Conservation (phyloP, 1,284 basidiomycete genomes). For the Testicularia cyperi region DNA sequence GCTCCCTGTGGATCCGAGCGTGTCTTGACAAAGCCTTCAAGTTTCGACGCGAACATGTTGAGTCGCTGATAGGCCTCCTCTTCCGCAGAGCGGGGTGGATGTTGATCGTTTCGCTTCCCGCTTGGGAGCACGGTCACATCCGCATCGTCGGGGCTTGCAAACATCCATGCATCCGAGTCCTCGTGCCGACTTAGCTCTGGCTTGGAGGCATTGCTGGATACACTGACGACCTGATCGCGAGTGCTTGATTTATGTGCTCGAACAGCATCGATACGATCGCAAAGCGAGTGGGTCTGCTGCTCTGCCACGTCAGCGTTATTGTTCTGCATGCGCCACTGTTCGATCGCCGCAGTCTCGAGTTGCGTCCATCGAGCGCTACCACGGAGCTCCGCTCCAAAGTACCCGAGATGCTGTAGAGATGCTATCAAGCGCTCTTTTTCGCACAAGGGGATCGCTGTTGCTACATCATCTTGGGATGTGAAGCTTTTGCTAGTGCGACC, state of each 20-base stretch:
- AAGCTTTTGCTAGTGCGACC: conserved; percentile 3
- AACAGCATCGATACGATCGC: conserved; percentile 9
- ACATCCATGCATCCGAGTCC: conserved; percentile 49
- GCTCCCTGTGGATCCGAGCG: conserved; percentile 49
- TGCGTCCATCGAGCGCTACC: conserved; percentile 46
- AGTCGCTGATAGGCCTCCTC: conserved; percentile 31
- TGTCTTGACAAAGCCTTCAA: conserved; percentile 46
- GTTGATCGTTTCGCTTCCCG: too few species aligned
- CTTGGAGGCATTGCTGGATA: too few species aligned
- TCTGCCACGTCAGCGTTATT: too few species aligned
- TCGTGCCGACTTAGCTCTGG: conserved; percentile 28
- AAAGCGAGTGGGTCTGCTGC: too few species aligned
- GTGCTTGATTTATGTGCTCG: too few species aligned
- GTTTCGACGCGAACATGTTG: conserved; percentile 39
- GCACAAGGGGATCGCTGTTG: too few species aligned
- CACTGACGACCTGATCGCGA: too few species aligned
- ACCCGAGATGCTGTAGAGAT: conserved; percentile 40
- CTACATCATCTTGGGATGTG: conserved; percentile 1
- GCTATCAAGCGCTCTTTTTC: conserved; percentile 28
- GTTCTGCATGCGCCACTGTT: too few species aligned
- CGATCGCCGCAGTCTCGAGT: conserved; percentile 32
- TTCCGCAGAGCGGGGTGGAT: background rate
- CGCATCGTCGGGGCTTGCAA: too few species aligned
- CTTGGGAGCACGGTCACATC: too few species aligned
- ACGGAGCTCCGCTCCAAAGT: conserved; percentile 42